Evolutionary conservation across 148 eudicot genomes (phyloP), one percentile per base, ranked within the genome.

Genomic region (Camellia sinensis): DNA sequence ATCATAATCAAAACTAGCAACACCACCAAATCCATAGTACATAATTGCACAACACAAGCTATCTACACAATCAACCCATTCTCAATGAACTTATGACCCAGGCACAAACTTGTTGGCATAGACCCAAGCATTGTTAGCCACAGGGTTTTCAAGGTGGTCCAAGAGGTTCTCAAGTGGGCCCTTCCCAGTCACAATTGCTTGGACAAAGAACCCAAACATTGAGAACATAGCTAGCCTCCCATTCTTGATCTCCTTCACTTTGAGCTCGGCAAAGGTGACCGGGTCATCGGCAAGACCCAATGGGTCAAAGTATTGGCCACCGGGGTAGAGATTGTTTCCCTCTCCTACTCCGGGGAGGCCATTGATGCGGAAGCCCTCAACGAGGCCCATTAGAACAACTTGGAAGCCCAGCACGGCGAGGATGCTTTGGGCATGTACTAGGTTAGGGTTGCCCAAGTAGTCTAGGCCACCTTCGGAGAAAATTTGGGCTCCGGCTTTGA

Each of bases 401-500:
- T 91, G 95, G 89, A 59, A 91, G 6, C 88, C 95, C 3, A 91
- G 82, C 61, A 92, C 96, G 0, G 93, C 96, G 3, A 94, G 86
- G 53, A 92, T 94, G 87, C 98, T 94, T 71, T 94, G 96, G 76
- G 98, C 94, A 74, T 94, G 98, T 60, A 90, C 92, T 48, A 94
- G 88, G 84, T 90, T 93, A 1, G 98, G 96, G 92, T 93, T 92
- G 67, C 98, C 98, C 79, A 92, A 80, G 85, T 92, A 93, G 88
- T 93, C 94, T 0, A 92, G 89, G 0, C 98, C 96, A 12, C 96
- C 96, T 81, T 93, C 94, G 3, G 91, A 82, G 91, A 93, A 93
- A 77, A 93, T 93, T 75, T 93, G 96, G 43, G 94, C 87, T 11
- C 96, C 96, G 5, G 96, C 96, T 85, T 93, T 93, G 94, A 93